These are phyloP conservation scores for Fusarium abutilonis DNA, from an alignment of 2,329 filamentous ascomycete genomes.

Conservation along the genomic window DNA sequence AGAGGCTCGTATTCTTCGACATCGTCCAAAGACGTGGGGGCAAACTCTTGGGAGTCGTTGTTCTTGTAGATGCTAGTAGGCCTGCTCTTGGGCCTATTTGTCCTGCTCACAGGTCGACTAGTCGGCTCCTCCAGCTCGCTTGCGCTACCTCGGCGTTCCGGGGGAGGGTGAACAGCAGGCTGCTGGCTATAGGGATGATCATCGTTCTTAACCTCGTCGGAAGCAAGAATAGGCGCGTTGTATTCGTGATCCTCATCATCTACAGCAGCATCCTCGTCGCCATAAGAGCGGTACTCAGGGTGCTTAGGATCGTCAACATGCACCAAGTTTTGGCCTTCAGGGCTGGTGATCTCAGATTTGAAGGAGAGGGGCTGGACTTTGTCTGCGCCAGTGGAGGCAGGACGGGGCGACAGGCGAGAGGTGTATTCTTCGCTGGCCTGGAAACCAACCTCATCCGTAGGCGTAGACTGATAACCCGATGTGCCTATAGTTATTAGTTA, in stretches of 20 bases:
- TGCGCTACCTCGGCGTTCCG: conserved; percentile 69
- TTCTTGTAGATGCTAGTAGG: conserved; percentile 68
- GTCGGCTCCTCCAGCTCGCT: conserved; percentile 66
- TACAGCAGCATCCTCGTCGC: conserved; percentile 57
- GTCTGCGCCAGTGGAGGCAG: conserved; percentile 51
- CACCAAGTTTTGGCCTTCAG: conserved; percentile 68
- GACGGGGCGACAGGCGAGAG: conserved; percentile 75
- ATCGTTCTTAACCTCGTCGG: conserved; percentile 85
- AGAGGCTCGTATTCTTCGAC: conserved; percentile 95
- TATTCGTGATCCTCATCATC: conserved; percentile 70
- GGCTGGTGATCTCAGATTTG: conserved; percentile 47
- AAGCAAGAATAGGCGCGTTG: conserved; percentile 83
- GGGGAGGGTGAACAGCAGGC: conserved; percentile 81
- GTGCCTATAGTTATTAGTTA: conserved; percentile 63
- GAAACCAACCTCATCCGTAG: conserved; percentile 91
- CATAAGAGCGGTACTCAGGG: conserved; percentile 52
- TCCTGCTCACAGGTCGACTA: conserved; percentile 69
- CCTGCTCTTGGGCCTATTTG: conserved; percentile 51
- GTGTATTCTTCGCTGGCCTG: conserved; percentile 86
- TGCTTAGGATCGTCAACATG: conserved; percentile 74
- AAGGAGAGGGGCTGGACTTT: conserved; percentile 36
- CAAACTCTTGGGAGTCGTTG: conserved; percentile 62
- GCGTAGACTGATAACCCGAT: conserved; percentile 74
- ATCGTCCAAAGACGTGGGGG: conserved; percentile 79
- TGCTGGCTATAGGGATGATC: conserved; percentile 74